These are phyloP conservation scores for Colletotrichum orbiculare DNA, from an alignment of 2,329 filamentous ascomycete species.

Conservation along the genomic window DNA sequence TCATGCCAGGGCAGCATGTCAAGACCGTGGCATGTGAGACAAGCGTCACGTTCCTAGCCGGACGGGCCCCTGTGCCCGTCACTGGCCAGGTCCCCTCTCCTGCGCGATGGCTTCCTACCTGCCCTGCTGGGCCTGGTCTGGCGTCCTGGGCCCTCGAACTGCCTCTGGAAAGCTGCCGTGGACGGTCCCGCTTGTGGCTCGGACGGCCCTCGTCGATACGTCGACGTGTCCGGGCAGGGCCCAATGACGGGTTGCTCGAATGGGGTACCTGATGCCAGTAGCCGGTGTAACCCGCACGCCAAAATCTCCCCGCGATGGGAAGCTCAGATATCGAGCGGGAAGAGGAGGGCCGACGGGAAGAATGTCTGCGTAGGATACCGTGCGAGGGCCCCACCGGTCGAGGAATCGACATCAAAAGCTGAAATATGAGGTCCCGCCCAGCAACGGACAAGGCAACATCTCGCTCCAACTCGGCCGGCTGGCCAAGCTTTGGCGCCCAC, in stretches of 20 bases:
- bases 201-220: constrained; percentile 5
- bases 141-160: background rate
- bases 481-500: constrained; percentile 22
- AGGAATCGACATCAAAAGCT: constrained; percentile 9
- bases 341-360: constrained; percentile 15
- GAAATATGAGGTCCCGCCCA: constrained; percentile 15
- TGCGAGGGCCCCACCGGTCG: constrained; percentile 1
- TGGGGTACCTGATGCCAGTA: constrained; percentile 24
- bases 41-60: constrained; percentile 29
- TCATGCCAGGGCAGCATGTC: constrained; percentile 18
- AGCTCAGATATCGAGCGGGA: constrained; percentile 14
- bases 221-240: constrained; percentile 11
- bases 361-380: constrained; percentile 5
- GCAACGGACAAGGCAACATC: constrained; percentile 45
- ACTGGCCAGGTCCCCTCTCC: background rate
- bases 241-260: constrained; percentile 20
- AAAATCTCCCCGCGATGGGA: constrained; percentile 16
- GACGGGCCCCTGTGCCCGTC: constrained; percentile 12
- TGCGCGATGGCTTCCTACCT: background rate
- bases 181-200: background rate
- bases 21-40: constrained; percentile 23
- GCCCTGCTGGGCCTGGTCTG: constrained; percentile 2
- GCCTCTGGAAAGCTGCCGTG: constrained; percentile 21
- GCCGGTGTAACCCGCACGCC: constrained; percentile 23
- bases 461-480: constrained; percentile 51